Conservation (phyloP, 1,284 basidiomycete species). For the Tylopilus sp. region DNA sequence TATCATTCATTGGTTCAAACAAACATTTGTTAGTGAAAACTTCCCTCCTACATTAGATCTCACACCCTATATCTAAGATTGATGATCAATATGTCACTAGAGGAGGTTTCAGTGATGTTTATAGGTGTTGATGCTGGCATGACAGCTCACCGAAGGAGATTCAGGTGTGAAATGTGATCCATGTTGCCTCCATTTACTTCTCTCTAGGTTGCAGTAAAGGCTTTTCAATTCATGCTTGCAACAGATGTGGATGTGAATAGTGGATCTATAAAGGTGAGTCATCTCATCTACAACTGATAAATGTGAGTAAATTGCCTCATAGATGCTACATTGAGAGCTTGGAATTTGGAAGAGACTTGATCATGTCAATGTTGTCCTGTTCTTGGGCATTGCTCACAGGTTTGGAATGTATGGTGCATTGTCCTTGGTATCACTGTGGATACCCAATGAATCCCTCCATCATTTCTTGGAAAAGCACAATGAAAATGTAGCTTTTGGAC, state of each 20-base stretch:
- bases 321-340: background rate
- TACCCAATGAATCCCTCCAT: constrained; percentile 15
- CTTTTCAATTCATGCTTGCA: constrained; percentile 5
- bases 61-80: constrained; percentile 9
- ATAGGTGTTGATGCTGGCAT: constrained; percentile 13
- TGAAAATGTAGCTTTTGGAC: background rate
- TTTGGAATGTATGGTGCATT: constrained; percentile 15
- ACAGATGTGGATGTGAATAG: background rate
- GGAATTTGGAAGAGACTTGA: background rate
- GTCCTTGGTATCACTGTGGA: constrained; percentile 22
- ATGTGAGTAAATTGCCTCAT: no score
- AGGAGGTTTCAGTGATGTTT: constrained; percentile 19
- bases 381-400: constrained; percentile 10
- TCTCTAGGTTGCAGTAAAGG: constrained; percentile 22
- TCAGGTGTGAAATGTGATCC: background rate
- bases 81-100: constrained; percentile 2
- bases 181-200: background rate
- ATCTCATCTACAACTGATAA: background rate
- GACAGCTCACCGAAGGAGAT: constrained; percentile 6
- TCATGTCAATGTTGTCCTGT: constrained; percentile 6
- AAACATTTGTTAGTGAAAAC: background rate
- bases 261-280: background rate
- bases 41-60: constrained; percentile 6
- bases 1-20: no score
- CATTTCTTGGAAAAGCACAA: constrained; percentile 7